Evolutionary conservation across 106 monocot genomes (phyloP), one percentile per base, ranked within the genome.

Genomic region (Xerophyta viscosa): DNA sequence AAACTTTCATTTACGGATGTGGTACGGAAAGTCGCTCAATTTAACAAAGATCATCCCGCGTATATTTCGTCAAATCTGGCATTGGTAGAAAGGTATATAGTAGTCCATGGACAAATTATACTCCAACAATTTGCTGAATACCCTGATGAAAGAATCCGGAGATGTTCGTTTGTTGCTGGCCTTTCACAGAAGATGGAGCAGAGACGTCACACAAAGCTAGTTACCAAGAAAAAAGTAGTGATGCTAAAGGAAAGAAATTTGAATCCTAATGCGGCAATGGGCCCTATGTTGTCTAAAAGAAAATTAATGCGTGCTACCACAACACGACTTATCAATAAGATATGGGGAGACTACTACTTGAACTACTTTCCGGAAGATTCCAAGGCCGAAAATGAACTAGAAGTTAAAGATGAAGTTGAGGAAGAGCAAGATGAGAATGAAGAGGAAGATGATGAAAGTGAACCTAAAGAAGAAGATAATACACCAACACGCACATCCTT

Each of bases 261-360:
- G 58, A 96, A 96, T 57, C 96, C 96, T 24, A 82, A 85, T 74
- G 96, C 89, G 33, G 43, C 76, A 27, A 82, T 82, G 73, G 56
- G 51, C 3, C 81, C 72, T 18, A 27, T 71, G 8, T 64, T 81
- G 52, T 85, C 96, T 6, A 81, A 69, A 46, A 70, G 81, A 45
- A 89, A 88, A 68, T 74, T 71, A n/a, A 96, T 96, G 96, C 73
- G 96, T 43, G 96, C 96, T 37, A 96, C 89, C 17, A 96, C 82
- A 27, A 96, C 96, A 51, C 72, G 29, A 63, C 58, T 96, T 50
- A 85, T 96, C n/a, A 86, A 89, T 58, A 81, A 67, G 50, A 82
- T 96, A 26, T 96, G 96, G 96, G 68, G 73, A 7, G 82, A 81
- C 21, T 96, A 86, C 27, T 96, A 96, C 49, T 65, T 76, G 3